Evolutionary conservation across 495 filamentous ascomycete genomes (phyloP).

Genomic region (Aspergillus wentii): DNA sequence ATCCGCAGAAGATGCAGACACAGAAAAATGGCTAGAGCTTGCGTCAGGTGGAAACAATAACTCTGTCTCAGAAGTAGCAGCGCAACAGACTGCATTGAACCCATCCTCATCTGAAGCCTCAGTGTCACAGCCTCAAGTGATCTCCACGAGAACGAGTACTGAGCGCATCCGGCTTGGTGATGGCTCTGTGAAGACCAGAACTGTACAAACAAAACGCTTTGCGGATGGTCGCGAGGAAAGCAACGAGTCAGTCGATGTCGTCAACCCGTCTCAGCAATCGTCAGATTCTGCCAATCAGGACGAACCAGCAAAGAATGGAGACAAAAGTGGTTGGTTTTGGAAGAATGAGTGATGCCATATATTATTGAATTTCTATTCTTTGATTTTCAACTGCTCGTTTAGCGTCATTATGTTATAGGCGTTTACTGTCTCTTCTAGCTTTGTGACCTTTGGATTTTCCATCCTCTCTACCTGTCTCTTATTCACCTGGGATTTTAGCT

Average conservation of each 20-base stretch:
- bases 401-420: too few relatives aligned
- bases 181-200: conserved; percentile 56
- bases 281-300: conserved; percentile 6
- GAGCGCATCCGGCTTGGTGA: conserved; percentile 50
- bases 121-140: conserved; percentile 25
- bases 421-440: neutral
- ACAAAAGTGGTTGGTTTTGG: conserved; percentile 41
- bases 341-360: conserved; percentile 8
- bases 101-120: neutral
- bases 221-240: conserved; percentile 60
- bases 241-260: conserved; percentile 38
- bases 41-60: conserved; percentile 26
- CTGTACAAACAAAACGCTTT: conserved; percentile 56
- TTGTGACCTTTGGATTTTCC: neutral
- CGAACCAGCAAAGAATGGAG: conserved; percentile 8
- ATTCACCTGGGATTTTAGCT: too few relatives aligned
- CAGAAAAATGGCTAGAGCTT: conserved; percentile 27
- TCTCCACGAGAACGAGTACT: conserved; percentile 56
- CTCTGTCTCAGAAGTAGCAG: conserved; percentile 19
- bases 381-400: neutral
- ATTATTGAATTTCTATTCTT: neutral
- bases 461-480: too few relatives aligned
- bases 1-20: conserved; percentile 14
- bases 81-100: conserved; percentile 3
- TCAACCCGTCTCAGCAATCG: conserved; percentile 18